Conservation (phyloP, 352 stramenopile genomes). For the Phytophthora fragariae region DNA sequence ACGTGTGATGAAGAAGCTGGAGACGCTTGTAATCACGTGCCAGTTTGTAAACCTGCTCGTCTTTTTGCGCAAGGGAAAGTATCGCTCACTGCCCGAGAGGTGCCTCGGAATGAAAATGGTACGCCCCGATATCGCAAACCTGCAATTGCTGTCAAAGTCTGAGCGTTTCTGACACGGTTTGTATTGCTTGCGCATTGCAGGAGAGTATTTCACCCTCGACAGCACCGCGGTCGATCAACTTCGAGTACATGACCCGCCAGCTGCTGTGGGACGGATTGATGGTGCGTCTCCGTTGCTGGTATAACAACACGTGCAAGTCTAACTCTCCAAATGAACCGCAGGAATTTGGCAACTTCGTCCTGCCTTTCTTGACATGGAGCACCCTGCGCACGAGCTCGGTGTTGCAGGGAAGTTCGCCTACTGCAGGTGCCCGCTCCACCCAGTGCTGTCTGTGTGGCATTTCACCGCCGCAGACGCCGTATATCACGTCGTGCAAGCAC, state of each 20-base stretch:
- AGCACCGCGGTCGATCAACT: conserved; percentile 77
- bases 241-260: conserved; percentile 89
- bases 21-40: conserved; percentile 70
- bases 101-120: conserved; percentile 79
- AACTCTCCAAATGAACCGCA: conserved; percentile 17
- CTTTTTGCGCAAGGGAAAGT: conserved; percentile 78
- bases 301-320: background rate
- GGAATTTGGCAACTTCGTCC: conserved; percentile 84
- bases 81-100: conserved; percentile 77
- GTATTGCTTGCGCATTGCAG: conserved; percentile 35
- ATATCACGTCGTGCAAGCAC: conserved; percentile 89
- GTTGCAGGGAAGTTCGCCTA: conserved; percentile 13
- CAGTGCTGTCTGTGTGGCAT: conserved; percentile 76
- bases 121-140: conserved; percentile 8
- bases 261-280: conserved; percentile 86
- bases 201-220: conserved; percentile 64
- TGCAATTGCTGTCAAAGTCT: background rate
- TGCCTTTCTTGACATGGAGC: conserved; percentile 79
- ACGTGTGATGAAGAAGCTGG: conserved; percentile 71
- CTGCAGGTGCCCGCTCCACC: conserved; percentile 22
- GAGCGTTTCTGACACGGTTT: conserved; percentile 5
- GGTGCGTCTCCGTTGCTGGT: conserved; percentile 41
- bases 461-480: conserved; percentile 73
- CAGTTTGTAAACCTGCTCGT: conserved; percentile 78
- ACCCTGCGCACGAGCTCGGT: conserved; percentile 37